Conservation (phyloP, 2,329 filamentous ascomycete genomes). For the Pseudogymnoascus sp. region DNA sequence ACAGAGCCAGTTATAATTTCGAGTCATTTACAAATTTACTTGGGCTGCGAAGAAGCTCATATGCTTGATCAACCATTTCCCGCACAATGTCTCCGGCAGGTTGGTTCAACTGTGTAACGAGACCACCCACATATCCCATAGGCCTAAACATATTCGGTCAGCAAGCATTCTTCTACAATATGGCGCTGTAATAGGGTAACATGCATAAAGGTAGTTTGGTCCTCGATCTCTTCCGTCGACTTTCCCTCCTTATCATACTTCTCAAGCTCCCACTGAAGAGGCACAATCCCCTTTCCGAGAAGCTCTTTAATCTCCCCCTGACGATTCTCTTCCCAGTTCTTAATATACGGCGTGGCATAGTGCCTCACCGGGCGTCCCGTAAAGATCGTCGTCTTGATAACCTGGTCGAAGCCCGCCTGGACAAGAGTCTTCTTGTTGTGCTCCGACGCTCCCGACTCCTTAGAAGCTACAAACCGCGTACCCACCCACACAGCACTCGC, state of each 20-base stretch:
- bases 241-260: conserved; percentile 54
- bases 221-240: conserved; percentile 14
- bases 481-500: conserved; percentile 92
- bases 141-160: conserved; percentile 73
- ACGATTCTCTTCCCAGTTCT: conserved; percentile 90
- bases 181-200: neutral
- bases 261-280: conserved; percentile 85
- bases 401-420: conserved; percentile 84
- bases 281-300: conserved; percentile 74
- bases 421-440: conserved; percentile 80
- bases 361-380: conserved; percentile 84
- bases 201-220: conserved; percentile 6
- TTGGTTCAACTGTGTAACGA: conserved; percentile 75
- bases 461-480: conserved; percentile 85
- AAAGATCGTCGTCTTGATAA: conserved; percentile 91
- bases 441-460: conserved; percentile 89
- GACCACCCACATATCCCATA: conserved; percentile 90
- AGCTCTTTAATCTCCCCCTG: conserved; percentile 79
- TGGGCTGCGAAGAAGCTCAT: neutral
- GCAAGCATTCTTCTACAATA: conserved; percentile 66
- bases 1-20: neutral
- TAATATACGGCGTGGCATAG: conserved; percentile 81
- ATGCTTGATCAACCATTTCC: conserved; percentile 74
- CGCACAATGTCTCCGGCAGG: conserved; percentile 80
- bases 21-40: conserved; percentile 1